Evolutionary conservation across 1,284 basidiomycete species (phyloP).

Genomic region (Trichosporon sp.): DNA sequence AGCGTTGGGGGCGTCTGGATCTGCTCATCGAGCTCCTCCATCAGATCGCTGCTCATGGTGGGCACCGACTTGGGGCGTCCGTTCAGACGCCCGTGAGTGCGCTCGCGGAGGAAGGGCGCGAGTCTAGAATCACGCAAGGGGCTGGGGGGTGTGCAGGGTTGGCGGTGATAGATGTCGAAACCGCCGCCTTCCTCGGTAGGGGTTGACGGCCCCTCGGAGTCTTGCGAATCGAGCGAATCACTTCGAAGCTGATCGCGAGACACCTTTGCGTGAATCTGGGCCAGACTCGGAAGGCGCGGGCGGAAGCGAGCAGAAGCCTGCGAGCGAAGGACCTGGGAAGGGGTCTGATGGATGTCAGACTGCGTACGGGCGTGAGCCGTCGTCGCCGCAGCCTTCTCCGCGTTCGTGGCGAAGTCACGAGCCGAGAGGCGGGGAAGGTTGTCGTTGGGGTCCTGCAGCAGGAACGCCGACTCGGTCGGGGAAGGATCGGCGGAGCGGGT

Average conservation of each 20-base stretch:
- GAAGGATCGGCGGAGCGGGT: slow-evolving; percentile 48
- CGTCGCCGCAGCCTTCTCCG: slow-evolving; percentile 29
- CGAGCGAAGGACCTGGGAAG: slow-evolving; percentile 30
- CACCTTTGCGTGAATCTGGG: slow-evolving; percentile 53
- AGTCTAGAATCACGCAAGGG: slow-evolving; percentile 40
- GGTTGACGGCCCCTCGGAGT: slow-evolving; percentile 47
- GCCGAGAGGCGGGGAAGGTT: slow-evolving; percentile 47
- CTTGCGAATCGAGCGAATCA: slow-evolving; percentile 36
- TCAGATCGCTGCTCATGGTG: slow-evolving; percentile 60
- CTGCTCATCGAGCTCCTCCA: slow-evolving; percentile 86
- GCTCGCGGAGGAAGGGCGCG: slow-evolving; percentile 49
- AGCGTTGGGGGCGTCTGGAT: slow-evolving; percentile 14
- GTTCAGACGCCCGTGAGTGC: slow-evolving; percentile 44
- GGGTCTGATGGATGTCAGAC: slow-evolving; percentile 31
- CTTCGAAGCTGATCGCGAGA: slow-evolving; percentile 25
- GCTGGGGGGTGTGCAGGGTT: slow-evolving; percentile 27
- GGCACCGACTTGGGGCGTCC: slow-evolving; percentile 44
- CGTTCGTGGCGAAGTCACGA: slow-evolving; percentile 36
- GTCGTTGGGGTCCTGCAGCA: slow-evolving; percentile 41
- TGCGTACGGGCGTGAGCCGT: slow-evolving; percentile 35
- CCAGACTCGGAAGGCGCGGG: slow-evolving; percentile 44
- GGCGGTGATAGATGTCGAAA: slow-evolving; percentile 26
- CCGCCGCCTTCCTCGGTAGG: slow-evolving; percentile 44
- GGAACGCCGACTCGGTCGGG: slow-evolving; percentile 42
- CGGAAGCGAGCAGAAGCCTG: slow-evolving; percentile 21